Evolutionary conservation across 2,329 filamentous ascomycete genomes (phyloP).

Genomic region (Atkinsonella hypoxylon): DNA sequence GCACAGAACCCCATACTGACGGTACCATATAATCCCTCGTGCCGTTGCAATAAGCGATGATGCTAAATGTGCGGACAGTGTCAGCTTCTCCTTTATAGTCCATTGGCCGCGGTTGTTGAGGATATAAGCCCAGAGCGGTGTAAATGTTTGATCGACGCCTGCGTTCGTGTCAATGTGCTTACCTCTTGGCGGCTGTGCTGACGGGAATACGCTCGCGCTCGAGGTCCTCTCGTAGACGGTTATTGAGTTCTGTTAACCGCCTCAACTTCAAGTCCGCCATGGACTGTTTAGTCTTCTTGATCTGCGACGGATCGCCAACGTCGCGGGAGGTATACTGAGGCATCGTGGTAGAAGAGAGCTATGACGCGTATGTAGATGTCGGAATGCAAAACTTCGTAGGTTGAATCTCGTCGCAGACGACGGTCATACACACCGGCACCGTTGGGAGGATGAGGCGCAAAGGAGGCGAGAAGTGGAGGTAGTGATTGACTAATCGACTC

Average conservation of each 20-base stretch:
- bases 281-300: conserved; percentile 93
- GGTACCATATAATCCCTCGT: conserved; percentile 99
- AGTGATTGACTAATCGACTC: background rate
- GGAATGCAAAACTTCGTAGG: background rate
- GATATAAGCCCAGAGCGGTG: background rate
- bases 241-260: conserved; percentile 92
- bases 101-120: background rate
- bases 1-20: conserved; percentile 88
- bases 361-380: background rate
- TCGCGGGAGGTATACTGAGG: conserved; percentile 57
- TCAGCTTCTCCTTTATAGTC: background rate
- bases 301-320: conserved; percentile 54
- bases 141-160: background rate
- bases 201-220: conserved; percentile 93
- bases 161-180: conserved; percentile 20
- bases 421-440: background rate
- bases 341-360: conserved; percentile 31
- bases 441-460: background rate
- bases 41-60: conserved; percentile 96
- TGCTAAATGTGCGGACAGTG: conserved; percentile 38
- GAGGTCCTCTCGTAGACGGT: conserved; percentile 86
- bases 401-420: background rate
- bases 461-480: background rate
- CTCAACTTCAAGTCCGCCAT: conserved; percentile 98
- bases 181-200: conserved; percentile 84